Conservation (phyloP, 2,329 filamentous ascomycete genomes). For the Pyrenophora teres region DNA sequence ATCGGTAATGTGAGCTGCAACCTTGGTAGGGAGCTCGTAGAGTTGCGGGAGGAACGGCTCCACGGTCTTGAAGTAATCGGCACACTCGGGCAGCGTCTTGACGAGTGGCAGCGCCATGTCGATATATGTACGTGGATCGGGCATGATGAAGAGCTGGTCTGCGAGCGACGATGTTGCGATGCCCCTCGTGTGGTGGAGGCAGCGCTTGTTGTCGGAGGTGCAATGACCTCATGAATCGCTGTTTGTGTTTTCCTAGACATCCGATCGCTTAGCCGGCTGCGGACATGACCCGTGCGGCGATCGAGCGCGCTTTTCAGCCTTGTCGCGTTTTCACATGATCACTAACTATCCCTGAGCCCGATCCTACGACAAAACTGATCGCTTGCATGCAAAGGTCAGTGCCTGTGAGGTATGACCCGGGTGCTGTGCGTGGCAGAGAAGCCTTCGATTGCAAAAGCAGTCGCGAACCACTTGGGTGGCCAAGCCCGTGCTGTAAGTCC, state of each 20-base stretch:
- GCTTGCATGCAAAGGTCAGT: conserved; percentile 9
- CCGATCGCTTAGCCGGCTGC: conserved; percentile 13
- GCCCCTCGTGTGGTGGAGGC: not conserved
- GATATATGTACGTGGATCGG: conserved; percentile 30
- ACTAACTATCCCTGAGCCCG: not conserved
- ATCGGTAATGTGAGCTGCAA: conserved; percentile 63
- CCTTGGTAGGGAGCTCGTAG: conserved; percentile 49
- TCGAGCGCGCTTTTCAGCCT: conserved; percentile 26
- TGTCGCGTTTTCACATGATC: conserved; percentile 47
- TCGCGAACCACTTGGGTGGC: conserved; percentile 86
- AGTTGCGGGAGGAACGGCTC: conserved; percentile 75
- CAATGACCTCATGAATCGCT: conserved; percentile 38
- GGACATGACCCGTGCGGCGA: conserved; percentile 16
- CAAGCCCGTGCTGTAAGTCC: conserved; percentile 68
- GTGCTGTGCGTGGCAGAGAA: conserved; percentile 83
- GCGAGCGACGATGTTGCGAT: conserved; percentile 6
- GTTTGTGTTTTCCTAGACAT: conserved; percentile 11
- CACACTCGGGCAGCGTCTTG: conserved; percentile 72
- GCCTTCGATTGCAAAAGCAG: conserved; percentile 93
- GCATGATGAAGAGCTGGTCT: conserved; percentile 49
- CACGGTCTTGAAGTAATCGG: conserved; percentile 75
- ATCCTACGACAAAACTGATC: not conserved
- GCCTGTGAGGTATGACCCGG: conserved; percentile 48
- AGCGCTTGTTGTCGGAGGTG: conserved; percentile 6
- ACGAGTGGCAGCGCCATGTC: conserved; percentile 68